phyloP scores from a whole-genome alignment of 73 alveolate genomes.

The Diophrys appendiculata region DNA sequence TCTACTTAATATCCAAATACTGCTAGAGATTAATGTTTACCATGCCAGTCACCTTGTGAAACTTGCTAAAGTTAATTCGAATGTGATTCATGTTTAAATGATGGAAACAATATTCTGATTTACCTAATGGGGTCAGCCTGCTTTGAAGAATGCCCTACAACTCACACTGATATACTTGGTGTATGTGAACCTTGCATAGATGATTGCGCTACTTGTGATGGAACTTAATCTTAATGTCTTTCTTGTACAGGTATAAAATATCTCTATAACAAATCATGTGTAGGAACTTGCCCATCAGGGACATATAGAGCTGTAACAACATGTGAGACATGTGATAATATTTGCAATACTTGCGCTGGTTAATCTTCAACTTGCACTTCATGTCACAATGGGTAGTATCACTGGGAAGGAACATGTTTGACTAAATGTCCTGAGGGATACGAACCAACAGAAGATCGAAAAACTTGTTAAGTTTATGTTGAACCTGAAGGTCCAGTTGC shows the following conservation, averaged over 20 bases:
- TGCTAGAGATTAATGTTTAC: no score
- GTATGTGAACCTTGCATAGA: background rate
- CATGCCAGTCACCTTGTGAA: no score
- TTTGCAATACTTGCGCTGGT: background rate
- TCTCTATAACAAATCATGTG: constrained; percentile 5
- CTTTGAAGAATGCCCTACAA: background rate
- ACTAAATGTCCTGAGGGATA: background rate
- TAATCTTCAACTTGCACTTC: background rate
- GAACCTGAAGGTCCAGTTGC: background rate
- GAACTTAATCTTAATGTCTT: background rate
- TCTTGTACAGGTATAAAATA: background rate
- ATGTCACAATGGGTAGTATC: background rate
- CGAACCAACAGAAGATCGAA: background rate
- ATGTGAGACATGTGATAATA: constrained; percentile 9
- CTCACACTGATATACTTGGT: background rate
- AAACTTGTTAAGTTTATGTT: background rate
- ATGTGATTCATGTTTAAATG: background rate
- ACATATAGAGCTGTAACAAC: background rate
- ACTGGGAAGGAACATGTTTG: background rate
- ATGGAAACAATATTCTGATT: background rate
- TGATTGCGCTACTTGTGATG: constrained; percentile 4
- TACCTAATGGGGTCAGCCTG: background rate
- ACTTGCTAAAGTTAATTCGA: background rate
- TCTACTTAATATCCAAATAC: no score
- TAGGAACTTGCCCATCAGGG: background rate